A percentile compares a stretch with the other conserved stretches of the same genome.
These are phyloP conservation scores for Teunomyces panamensis DNA, from an alignment of 805 yeast species.

Conservation along the genomic window DNA sequence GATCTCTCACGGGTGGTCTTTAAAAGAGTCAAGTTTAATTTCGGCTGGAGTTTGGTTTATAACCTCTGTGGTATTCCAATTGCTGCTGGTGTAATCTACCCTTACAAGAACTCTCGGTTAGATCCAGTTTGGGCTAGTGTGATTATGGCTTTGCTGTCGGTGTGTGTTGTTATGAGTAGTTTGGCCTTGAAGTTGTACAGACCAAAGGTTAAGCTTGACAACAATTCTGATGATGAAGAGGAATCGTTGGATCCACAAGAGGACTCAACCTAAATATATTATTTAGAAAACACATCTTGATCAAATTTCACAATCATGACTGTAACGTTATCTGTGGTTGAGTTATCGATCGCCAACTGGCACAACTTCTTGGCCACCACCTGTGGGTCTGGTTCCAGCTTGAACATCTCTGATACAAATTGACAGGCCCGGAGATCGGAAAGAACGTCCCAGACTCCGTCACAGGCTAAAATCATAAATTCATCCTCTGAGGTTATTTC, in stretches of 20 bases:
- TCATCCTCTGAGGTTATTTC: slow-evolving; percentile 66
- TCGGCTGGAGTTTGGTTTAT: slow-evolving; percentile 58
- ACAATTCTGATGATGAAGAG: slow-evolving; percentile 5
- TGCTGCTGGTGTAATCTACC: slow-evolving; percentile 67
- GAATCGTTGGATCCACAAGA: background rate
- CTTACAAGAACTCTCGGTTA: slow-evolving; percentile 50
- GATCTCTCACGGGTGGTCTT: slow-evolving; percentile 50
- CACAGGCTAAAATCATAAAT: slow-evolving; percentile 88
- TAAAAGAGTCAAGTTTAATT: slow-evolving; percentile 53
- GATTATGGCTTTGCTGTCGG: slow-evolving; percentile 60
- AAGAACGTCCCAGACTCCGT: slow-evolving; percentile 95
- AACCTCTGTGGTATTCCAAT: slow-evolving; percentile 58
- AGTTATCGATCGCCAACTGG: slow-evolving; percentile 67
- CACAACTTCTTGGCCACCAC: slow-evolving; percentile 67
- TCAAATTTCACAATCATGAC: slow-evolving; percentile 80
- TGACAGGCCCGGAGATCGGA: slow-evolving; percentile 82
- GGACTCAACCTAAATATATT: background rate
- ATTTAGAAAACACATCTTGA: slow-evolving; percentile 32
- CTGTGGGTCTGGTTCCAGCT: slow-evolving; percentile 46
- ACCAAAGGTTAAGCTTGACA: slow-evolving; percentile 29
- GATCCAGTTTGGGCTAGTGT: slow-evolving; percentile 68
- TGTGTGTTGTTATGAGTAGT: slow-evolving; percentile 58
- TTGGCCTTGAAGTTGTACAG: slow-evolving; percentile 47
- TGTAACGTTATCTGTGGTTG: slow-evolving; percentile 89
- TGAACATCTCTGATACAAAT: slow-evolving; percentile 50